Evolutionary conservation across 139 green algal genomes (phyloP).

Genomic region (Tetraselmis chui): DNA sequence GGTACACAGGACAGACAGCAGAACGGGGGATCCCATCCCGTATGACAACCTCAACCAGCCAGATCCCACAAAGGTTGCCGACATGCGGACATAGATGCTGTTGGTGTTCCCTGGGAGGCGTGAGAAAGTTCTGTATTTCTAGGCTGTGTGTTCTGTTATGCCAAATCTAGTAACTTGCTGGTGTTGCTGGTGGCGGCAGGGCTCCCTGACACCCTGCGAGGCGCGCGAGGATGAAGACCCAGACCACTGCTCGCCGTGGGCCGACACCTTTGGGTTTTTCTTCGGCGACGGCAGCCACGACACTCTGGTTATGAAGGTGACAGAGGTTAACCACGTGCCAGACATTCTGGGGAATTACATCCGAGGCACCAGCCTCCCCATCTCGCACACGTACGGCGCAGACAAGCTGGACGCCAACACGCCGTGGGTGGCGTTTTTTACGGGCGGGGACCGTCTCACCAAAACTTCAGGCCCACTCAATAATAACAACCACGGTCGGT

Average conservation of each 20-base stretch:
- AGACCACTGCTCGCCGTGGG: constrained; percentile 12
- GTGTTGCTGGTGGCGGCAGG: too few species aligned
- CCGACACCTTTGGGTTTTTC: constrained; percentile 13
- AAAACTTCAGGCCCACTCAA: not conserved
- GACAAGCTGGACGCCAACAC: not conserved
- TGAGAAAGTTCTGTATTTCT: too few species aligned
- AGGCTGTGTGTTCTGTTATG: too few species aligned
- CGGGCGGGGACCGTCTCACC: constrained; percentile 2
- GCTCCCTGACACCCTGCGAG: not conserved
- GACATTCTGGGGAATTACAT: constrained; percentile 6
- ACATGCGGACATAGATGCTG: too few species aligned
- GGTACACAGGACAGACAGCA: not conserved
- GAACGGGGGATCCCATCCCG: not conserved
- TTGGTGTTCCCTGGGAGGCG: too few species aligned
- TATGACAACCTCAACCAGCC: not conserved
- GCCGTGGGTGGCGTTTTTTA: constrained; percentile 13
- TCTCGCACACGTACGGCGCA: not conserved
- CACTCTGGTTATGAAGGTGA: not conserved
- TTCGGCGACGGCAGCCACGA: constrained; percentile 7
- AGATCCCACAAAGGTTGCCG: not conserved
- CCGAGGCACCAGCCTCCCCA: not conserved
- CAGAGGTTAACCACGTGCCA: not conserved
- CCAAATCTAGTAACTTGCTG: too few species aligned
- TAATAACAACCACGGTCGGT: constrained; percentile 4
- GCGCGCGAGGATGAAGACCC: not conserved